Conservation (phyloP, 768 basidiomycete species). For the Tricholoma bakamatsutake region DNA sequence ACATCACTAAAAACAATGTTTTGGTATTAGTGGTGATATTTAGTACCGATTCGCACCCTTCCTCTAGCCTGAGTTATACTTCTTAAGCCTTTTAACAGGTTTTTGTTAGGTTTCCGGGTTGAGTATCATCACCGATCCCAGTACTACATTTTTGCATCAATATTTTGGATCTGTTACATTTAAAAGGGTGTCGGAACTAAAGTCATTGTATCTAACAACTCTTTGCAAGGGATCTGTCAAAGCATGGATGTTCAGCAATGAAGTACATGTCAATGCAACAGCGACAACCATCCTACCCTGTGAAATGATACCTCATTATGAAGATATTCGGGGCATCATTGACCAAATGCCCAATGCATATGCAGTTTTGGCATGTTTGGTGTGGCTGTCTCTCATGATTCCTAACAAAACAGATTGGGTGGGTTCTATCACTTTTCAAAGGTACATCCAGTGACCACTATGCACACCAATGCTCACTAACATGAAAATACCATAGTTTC, state of each 20-base stretch:
- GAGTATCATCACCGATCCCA: too few species aligned
- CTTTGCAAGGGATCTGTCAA: background rate
- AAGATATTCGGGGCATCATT: background rate
- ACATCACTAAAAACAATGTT: too few species aligned
- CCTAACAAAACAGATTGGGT: background rate
- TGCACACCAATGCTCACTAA: too few species aligned
- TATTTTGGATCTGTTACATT: background rate
- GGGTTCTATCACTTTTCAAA: background rate
- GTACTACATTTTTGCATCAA: background rate
- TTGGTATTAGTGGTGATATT: too few species aligned
- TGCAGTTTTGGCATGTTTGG: background rate
- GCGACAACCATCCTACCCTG: background rate
- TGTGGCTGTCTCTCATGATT: background rate
- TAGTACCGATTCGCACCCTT: too few species aligned
- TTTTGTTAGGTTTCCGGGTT: too few species aligned
- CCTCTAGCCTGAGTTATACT: too few species aligned
- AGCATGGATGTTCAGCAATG: background rate
- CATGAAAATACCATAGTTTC: background rate
- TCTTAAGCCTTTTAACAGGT: too few species aligned
- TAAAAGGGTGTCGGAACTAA: background rate
- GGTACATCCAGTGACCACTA: background rate
- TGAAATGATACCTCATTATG: background rate
- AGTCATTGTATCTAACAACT: background rate
- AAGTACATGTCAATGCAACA: background rate
- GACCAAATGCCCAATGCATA: background rate